Base-by-base conservation (phyloP, 2,329 filamentous ascomycete genomes). In the Pseudopithomyces maydicus region DNA sequence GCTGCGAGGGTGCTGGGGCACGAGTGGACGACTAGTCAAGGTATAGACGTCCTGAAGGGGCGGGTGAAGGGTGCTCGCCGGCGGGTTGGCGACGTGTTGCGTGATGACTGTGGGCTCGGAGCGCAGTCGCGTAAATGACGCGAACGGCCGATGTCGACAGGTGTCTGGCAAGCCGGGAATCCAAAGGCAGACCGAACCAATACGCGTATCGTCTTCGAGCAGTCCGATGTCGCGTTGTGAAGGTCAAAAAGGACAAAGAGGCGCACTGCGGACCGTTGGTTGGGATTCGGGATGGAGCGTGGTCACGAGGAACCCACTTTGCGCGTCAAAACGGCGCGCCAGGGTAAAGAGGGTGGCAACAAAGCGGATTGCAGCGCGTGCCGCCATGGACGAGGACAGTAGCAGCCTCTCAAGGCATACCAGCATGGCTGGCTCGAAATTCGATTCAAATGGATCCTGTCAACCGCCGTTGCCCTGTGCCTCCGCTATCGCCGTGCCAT, bases 101-200 rank as follows among this genome's bases (percentile, higher is more conserved):
- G 62, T 59, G 59, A 62, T 57, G 62, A 33, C 39, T 53, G 53
- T 53, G 51, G 41, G 50, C 41, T 42, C 51, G 38, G 17, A 41
- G 38, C 38, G 10, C 39, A 45, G 59, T 55, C 57, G 54, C 58
- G 56, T 56, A 39, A 57, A 47, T 57, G 57, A 62, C 66, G 65
- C 65, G 65, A 69, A 62, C 57, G 61, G 54, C 58, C 39, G 45
- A 15, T 38, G 38, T 35, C 32, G 43, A 47, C 15, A 8, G 22
- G 10, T 39, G 41, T 39, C 26, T 15, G 38, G 26, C 35, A 50
- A 44, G 44, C 32, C 29, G 45, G 46, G 36, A 54, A 15, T 23
- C 20, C 35, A 32, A 22, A 26, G 15, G 20, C 26, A 26, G 42
- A 19, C 39, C 12, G 23, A 19, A n/a, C 38, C 8, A 14, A 45